A percentile compares a stretch with the other conserved stretches of the same genome.
Conservation (phyloP, 768 basidiomycete genomes). For the Candolleomyces aberdarensis region DNA sequence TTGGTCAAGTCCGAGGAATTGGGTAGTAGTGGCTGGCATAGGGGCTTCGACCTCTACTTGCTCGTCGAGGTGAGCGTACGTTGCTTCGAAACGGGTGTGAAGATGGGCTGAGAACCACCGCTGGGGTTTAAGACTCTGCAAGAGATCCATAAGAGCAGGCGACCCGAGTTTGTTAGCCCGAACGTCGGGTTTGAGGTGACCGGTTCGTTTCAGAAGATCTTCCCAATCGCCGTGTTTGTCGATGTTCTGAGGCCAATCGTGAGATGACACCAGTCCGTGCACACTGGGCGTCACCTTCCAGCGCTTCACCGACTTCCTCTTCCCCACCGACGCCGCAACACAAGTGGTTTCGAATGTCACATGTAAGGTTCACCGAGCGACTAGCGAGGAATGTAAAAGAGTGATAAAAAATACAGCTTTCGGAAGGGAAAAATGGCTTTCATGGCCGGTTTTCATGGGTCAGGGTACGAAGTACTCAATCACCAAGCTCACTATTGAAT, state of each 20-base stretch:
- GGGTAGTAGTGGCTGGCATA: constrained; percentile 41
- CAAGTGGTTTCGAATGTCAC: too few relatives aligned
- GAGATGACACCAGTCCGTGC: constrained; percentile 23
- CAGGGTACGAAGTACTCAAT: too few relatives aligned
- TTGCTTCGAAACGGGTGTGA: constrained; percentile 83
- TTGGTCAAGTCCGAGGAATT: constrained; percentile 89
- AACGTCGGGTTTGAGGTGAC: constrained; percentile 73
- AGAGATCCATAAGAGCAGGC: constrained; percentile 77
- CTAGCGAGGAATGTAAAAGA: too few relatives aligned
- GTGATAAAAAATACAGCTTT: too few relatives aligned
- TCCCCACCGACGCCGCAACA: too few relatives aligned
- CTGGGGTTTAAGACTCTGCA: constrained; percentile 66
- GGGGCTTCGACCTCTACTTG: background rate
- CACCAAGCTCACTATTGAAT: too few relatives aligned
- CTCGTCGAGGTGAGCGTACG: constrained; percentile 40
- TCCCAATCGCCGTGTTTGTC: constrained; percentile 74
- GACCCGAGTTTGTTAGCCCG: constrained; percentile 70
- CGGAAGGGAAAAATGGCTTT: too few relatives aligned
- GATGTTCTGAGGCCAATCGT: constrained; percentile 93
- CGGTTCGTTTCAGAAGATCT: constrained; percentile 68
- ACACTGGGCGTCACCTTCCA: too few relatives aligned
- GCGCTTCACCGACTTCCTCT: too few relatives aligned
- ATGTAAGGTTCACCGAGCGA: too few relatives aligned
- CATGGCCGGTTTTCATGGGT: too few relatives aligned
- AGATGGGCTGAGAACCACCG: constrained; percentile 96